Conservation (phyloP, 139 green algal species). For the Medakamo hakoo region DNA sequence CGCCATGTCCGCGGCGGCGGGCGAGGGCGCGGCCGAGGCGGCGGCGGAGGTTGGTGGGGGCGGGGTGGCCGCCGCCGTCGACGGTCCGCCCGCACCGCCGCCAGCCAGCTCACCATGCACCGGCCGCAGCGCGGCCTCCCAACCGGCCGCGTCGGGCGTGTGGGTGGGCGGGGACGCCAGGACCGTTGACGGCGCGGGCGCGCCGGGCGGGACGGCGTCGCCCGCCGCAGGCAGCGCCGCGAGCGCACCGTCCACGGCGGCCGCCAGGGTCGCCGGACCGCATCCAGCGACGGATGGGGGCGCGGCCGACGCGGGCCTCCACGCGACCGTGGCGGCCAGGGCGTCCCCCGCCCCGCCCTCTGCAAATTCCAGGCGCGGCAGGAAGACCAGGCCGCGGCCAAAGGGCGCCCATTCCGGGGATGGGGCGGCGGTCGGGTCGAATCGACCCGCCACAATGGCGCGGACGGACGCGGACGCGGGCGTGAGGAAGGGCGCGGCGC, state of each 20-base stretch:
- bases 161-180: neutral
- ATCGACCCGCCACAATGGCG: conserved; percentile 60
- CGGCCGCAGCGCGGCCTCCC: conserved; percentile 6
- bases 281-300: conserved; percentile 4
- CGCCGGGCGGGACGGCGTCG: neutral
- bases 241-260: conserved; percentile 17
- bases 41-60: neutral
- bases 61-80: neutral
- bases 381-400: conserved; percentile 58
- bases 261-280: conserved; percentile 11
- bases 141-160: conserved; percentile 3
- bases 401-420: conserved; percentile 46
- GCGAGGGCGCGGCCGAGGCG: conserved; percentile 3
- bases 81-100: too few relatives aligned
- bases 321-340: conserved; percentile 55
- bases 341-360: conserved; percentile 27
- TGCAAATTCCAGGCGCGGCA: conserved; percentile 55
- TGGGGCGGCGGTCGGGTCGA: conserved; percentile 9
- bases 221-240: conserved; percentile 4
- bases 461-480: conserved; percentile 33
- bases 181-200: neutral
- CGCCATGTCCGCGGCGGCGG: conserved; percentile 29
- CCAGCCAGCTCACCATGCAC: conserved; percentile 11
- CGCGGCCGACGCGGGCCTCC: conserved; percentile 22
- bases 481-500: conserved; percentile 53